Evolutionary conservation across 139 green algal species (phyloP).

Genomic region (Chlorokybus atmophyticus): DNA sequence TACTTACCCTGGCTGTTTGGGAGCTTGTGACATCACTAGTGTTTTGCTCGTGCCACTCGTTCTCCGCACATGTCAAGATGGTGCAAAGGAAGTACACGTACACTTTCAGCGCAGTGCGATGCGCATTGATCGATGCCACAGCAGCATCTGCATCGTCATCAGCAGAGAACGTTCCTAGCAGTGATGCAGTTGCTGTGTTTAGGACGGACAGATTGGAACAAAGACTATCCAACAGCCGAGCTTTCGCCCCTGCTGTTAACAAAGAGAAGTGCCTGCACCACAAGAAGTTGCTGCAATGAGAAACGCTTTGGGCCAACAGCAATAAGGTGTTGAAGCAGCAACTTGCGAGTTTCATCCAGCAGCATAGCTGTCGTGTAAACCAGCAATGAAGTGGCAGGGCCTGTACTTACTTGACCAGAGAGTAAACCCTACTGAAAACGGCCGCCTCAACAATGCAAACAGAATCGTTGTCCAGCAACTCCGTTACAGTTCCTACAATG

Average conservation of each 20-base stretch:
- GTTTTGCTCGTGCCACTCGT: constrained; percentile 18
- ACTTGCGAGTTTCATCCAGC: background rate
- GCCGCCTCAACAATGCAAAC: background rate
- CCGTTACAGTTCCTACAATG: too few species aligned
- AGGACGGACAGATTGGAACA: constrained; percentile 48
- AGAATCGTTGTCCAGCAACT: too few species aligned
- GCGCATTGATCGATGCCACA: constrained; percentile 19
- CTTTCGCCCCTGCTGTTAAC: constrained; percentile 6
- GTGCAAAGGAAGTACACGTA: constrained; percentile 56
- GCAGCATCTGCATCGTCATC: constrained; percentile 6
- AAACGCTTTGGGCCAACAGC: background rate
- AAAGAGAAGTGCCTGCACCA: constrained; percentile 12
- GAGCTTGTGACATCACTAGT: background rate
- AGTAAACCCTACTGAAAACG: background rate
- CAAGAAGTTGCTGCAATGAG: background rate
- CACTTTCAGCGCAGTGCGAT: constrained; percentile 46
- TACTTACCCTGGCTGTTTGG: constrained; percentile 1
- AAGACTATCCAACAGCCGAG: constrained; percentile 29
- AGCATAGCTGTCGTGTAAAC: background rate
- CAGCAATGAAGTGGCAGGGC: background rate
- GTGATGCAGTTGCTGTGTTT: constrained; percentile 35
- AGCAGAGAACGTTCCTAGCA: constrained; percentile 12
- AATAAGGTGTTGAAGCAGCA: background rate
- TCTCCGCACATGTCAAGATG: constrained; percentile 26
- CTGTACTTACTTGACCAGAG: background rate